Base-by-base conservation (phyloP, 225 moss, liverwort and hornwort genomes). In the Ulota crispa region DNA sequence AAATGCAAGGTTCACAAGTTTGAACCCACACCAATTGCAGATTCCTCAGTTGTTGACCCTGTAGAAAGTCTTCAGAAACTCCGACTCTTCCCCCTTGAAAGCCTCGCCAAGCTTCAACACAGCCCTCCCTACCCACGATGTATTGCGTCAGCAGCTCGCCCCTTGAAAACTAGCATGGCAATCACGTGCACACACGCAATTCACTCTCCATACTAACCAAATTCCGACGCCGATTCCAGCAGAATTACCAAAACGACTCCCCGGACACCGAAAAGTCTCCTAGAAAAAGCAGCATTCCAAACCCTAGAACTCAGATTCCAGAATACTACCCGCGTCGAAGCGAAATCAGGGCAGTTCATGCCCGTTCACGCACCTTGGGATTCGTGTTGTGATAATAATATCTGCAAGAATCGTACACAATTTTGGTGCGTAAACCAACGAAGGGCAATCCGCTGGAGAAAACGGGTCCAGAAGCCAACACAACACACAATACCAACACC, bases 131-230 rank as follows among this genome's bases (percentile, higher is more conserved):
- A 50, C 50, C 50, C 50, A 50, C 50, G 18, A 50, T 50, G 50
- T 50, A 18, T 18, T 50, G 50, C 50, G 50, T 50, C 50, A 50
- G 50, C 50, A 50, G 50, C 99, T 80, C 87, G 92, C 1, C 96
- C 96, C 87, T 99, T 99, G 56, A 93, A 99, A 50, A 99, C 94
- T 13, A 99, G 85, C 99, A 99, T 94, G 70, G 93, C 99, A 41
- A 97, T 89, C 83, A 97, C 91, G 92, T 94, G 91, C 80, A 72
- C 55, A 53, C 62, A 42, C 59, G 43, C 60, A 4, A 59, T 64
- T 71, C 76, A 47, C 11, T 20, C 50, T 50, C 26, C 61, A 32
- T 9, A 3, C 2, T 1, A 28, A 36, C 7, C 4, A 13, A 2
- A 32, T 13, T 45, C 37, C 13, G 50, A 65, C 9, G 64, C 31